Evolutionary conservation across 75 land plant species (phyloP).

Genomic region (Chamaecyparis obtusa): DNA sequence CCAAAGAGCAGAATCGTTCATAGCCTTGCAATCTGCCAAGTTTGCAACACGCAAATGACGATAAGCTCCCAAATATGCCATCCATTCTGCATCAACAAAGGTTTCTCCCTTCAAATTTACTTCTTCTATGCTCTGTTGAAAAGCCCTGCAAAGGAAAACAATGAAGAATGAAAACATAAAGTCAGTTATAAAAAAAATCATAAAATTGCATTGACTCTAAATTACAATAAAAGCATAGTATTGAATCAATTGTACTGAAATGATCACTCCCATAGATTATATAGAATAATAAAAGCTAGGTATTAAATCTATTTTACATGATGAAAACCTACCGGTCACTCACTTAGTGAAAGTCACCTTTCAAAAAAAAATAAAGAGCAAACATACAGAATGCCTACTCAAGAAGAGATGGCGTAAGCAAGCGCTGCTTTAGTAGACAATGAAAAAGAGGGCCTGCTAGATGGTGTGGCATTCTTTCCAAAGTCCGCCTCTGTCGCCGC

Average conservation of each 20-base stretch:
- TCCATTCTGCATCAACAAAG: conserved; percentile 92
- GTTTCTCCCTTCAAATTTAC: conserved; percentile 66
- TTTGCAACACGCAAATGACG: conserved; percentile 53
- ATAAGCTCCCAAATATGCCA: conserved; percentile 86
- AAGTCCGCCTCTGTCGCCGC: conserved; percentile 81
- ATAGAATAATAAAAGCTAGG: not conserved
- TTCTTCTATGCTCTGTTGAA: conserved; percentile 63
- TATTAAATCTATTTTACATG: not conserved
- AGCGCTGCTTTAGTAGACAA: conserved; percentile 50
- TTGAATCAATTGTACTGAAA: not conserved
- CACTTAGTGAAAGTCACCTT: not conserved
- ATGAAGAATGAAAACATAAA: not conserved
- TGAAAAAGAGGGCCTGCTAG: conserved; percentile 74
- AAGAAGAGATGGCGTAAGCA: conserved; percentile 73
- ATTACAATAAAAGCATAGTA: not conserved
- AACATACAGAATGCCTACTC: conserved; percentile 48
- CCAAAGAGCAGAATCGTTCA: conserved; percentile 77
- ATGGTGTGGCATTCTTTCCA: conserved; percentile 77
- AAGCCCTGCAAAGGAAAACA: conserved; percentile 48
- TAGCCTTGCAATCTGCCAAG: conserved; percentile 54
- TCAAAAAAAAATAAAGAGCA: not conserved
- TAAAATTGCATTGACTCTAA: not conserved
- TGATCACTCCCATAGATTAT: not conserved
- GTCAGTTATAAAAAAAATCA: not conserved
- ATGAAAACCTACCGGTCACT: not conserved